Base-by-base conservation (phyloP, 2,329 filamentous ascomycete genomes). In the Endoconidiophora polonica region DNA sequence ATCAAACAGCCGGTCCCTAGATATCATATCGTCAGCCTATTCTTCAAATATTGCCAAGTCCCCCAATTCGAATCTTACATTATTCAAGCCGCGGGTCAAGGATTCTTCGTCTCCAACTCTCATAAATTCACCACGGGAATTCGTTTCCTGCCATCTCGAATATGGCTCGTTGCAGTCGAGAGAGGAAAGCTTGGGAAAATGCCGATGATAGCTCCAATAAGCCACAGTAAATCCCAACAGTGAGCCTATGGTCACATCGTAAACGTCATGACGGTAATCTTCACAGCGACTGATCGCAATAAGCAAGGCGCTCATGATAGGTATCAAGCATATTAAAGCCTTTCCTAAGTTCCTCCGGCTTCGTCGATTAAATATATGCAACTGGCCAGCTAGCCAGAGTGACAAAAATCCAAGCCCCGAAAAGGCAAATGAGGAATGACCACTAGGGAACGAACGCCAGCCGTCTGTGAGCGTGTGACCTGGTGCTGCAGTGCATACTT, bases 391-490 rank as follows among this genome's bases (percentile, higher is more conserved):
- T 24, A 86, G 66, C 60, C 83, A 86, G 23, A 85, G 65, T 20
- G 77, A 73, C 16, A 87, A 65, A 59, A 84, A 91, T 2, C 85
- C 84, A 7, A 93, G 68, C 0, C 86, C 86, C 3, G 78, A 76
- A 60, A 91, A 93, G 1, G 83, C 73, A 60, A 88, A 88, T 53
- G 79, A 84, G 10, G 76, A 81, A 63, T 93, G 86, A 1, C 86
- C 86, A 1, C 78, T 83, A 1, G 86, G 86, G 57, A 91, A 93
- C 20, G 79, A 85, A 40, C 86, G 77, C 81, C 84, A 90, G 14
- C 85, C 86, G 58, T 93, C 86, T 55, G 91, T 81, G 3, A 93
- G 71, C 1, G 69, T 69, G 61, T 85, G 81, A 54, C 76, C 74
- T 57, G 79, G 63, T 1, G 76, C 73, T 58, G 87, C 73, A 9